Conservation (phyloP, 371 early-diverging fungal genomes). For the Smittium culicis region DNA sequence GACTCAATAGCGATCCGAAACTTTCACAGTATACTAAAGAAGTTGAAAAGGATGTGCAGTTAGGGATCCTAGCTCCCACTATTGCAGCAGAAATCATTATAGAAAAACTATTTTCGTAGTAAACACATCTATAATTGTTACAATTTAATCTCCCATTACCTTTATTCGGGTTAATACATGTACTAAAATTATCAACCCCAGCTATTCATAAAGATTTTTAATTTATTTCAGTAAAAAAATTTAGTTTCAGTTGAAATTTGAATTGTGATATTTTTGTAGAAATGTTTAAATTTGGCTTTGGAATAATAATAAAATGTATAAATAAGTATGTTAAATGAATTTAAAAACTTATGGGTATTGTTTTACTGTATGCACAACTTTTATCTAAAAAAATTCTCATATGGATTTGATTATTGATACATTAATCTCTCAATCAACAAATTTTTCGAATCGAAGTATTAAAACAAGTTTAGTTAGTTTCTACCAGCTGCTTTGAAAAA, state of each 20-base stretch:
- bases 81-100: conserved; percentile 37
- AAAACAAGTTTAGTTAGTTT: neutral
- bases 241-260: too few relatives aligned
- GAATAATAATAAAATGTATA: too few relatives aligned
- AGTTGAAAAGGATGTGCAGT: conserved; percentile 34
- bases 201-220: too few relatives aligned
- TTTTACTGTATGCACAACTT: neutral
- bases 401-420: neutral
- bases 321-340: neutral
- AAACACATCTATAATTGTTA: too few relatives aligned
- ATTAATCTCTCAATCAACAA: neutral
- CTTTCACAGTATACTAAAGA: conserved; percentile 25
- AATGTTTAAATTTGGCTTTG: too few relatives aligned
- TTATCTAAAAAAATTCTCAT: neutral
- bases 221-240: too few relatives aligned
- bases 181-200: too few relatives aligned
- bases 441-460: neutral
- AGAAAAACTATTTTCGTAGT: conserved; percentile 13
- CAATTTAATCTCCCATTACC: too few relatives aligned
- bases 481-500: conserved; percentile 61
- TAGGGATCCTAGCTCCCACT: conserved; percentile 38
- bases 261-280: too few relatives aligned
- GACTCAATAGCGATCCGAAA: conserved; percentile 29
- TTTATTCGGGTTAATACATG: too few relatives aligned
- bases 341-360: neutral